Percentiles rank a stretch among this genome's conserved stretches.
Evolutionary conservation across 371 early-diverging fungal genomes (phyloP).

Genomic region (Coemansia sp.): DNA sequence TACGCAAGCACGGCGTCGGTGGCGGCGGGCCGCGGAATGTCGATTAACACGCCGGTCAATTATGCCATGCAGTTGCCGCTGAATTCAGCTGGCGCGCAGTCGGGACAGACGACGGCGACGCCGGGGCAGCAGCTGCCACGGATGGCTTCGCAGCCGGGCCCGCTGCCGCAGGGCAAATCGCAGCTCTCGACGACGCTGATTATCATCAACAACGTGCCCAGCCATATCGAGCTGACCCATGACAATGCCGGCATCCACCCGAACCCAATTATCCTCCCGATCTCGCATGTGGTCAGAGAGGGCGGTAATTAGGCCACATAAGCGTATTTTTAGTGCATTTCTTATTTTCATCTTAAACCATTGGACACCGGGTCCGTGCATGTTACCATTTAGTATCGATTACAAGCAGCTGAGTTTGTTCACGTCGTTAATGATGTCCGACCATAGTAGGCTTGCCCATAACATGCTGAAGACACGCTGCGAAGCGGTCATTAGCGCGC

Average conservation of each 20-base stretch:
- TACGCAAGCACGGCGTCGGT: background rate
- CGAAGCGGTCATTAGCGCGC: no score
- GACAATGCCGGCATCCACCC: slow-evolving; percentile 21
- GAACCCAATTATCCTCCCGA: slow-evolving; percentile 40
- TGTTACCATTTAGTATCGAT: no score
- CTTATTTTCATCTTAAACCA: background rate
- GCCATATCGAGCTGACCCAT: slow-evolving; percentile 33
- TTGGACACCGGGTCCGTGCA: no score
- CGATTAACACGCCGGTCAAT: background rate
- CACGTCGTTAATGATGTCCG: no score
- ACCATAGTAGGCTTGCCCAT: no score
- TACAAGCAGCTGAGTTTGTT: no score
- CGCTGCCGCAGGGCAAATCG: background rate
- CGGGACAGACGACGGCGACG: background rate
- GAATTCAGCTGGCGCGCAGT: background rate
- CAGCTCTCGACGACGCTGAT: slow-evolving; percentile 31
- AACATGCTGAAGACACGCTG: no score
- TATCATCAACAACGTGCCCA: slow-evolving; percentile 24
- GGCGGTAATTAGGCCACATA: background rate
- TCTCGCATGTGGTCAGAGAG: slow-evolving; percentile 16
- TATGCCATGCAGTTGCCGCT: no score
- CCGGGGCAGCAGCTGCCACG: no score
- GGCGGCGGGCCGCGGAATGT: background rate
- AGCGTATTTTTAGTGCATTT: background rate
- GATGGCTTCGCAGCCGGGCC: background rate